A percentile compares a stretch with the other conserved stretches of the same genome.
Conservation (phyloP, 345 rosid genomes). For the Capsella bursapastoris region DNA sequence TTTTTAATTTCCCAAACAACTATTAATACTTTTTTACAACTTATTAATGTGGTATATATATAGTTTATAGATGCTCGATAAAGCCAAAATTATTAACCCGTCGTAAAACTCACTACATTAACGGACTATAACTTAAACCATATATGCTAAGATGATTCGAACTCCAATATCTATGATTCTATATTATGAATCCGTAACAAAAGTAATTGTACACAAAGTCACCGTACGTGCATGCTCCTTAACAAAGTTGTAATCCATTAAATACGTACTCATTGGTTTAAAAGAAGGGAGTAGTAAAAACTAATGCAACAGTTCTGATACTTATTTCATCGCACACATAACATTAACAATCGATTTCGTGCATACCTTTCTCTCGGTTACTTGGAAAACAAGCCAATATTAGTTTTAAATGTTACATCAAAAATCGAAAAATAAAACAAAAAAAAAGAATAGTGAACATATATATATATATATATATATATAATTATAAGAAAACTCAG, state of each 20-base stretch:
- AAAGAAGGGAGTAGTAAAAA: slow-evolving; percentile 3
- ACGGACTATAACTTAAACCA: too few relatives aligned
- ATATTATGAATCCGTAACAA: neutral
- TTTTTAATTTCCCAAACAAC: neutral
- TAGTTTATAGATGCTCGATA: too few relatives aligned
- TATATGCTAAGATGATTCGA: neutral
- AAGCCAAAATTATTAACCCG: too few relatives aligned
- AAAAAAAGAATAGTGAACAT: slow-evolving; percentile 6
- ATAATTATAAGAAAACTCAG: neutral
- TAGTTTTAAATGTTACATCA: slow-evolving; percentile 13
- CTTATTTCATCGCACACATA: neutral
- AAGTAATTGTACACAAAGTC: slow-evolving; percentile 1
- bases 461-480: too few relatives aligned
- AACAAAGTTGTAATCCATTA: neutral
- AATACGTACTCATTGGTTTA: neutral
- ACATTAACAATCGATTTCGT: neutral
- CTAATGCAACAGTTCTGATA: neutral
- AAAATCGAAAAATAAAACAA: neutral
- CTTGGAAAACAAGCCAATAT: slow-evolving; percentile 9
- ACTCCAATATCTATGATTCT: slow-evolving; percentile 1
- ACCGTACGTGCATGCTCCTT: neutral
- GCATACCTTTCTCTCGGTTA: neutral
- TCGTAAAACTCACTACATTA: too few relatives aligned
- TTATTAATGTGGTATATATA: too few relatives aligned
- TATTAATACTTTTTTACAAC: too few relatives aligned